These are phyloP conservation scores for Furcasterigmium sp. DNA, from an alignment of 2,329 filamentous ascomycete genomes.

Conservation along the genomic window DNA sequence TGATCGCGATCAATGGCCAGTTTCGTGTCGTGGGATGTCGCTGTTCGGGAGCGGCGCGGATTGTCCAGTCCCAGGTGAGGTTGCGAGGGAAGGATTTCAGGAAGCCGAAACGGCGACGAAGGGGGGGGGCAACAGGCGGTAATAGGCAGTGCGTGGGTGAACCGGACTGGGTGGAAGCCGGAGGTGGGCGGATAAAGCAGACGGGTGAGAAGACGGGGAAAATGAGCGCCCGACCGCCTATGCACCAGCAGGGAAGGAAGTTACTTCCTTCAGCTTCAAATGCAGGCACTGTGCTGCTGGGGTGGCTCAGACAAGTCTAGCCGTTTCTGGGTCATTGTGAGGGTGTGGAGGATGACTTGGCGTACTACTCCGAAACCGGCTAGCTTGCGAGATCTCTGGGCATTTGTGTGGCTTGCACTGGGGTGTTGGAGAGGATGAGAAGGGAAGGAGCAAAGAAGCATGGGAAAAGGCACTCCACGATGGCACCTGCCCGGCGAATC, in stretches of 20 bases:
- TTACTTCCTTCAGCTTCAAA: neutral
- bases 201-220: neutral
- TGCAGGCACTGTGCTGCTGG: conserved; percentile 2
- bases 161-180: neutral
- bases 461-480: too few relatives aligned
- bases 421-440: too few relatives aligned
- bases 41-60: too few relatives aligned
- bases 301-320: conserved; percentile 2
- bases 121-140: neutral
- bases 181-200: conserved; percentile 1
- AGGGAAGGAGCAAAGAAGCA: too few relatives aligned
- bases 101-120: neutral
- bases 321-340: conserved; percentile 1
- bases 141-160: neutral
- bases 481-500: too few relatives aligned
- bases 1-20: too few relatives aligned
- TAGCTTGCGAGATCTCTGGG: neutral
- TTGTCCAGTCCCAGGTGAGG: neutral
- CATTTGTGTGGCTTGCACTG: neutral
- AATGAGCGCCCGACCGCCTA: neutral
- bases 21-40: too few relatives aligned
- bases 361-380: neutral
- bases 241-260: conserved; percentile 1
- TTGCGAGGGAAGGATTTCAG: neutral
- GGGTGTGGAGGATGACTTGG: neutral